phyloP scores from a whole-genome alignment of 306 rosid genomes.

The Heteromeles arbutifolia region DNA sequence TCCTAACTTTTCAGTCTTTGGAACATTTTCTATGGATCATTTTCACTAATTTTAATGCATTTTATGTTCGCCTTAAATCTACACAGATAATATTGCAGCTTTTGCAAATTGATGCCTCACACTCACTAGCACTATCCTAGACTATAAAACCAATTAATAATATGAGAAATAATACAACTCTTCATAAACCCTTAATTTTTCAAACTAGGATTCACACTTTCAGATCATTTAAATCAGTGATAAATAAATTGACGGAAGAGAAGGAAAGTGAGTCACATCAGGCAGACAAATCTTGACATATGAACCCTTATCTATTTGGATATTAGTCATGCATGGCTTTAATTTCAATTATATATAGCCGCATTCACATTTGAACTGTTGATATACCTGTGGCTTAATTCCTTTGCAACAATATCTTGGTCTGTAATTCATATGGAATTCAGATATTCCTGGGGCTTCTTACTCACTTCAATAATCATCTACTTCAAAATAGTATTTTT shows the following conservation, averaged over 20 bases:
- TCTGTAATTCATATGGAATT: background rate
- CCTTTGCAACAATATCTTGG: background rate
- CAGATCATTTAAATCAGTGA: background rate
- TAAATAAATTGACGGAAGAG: background rate
- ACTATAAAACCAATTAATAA: too few species aligned
- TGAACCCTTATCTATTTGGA: background rate
- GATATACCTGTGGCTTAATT: background rate
- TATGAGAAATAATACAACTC: too few species aligned
- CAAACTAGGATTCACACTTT: background rate
- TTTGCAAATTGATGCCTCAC: too few species aligned
- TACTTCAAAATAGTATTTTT: background rate
- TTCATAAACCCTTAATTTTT: background rate
- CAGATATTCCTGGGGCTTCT: background rate
- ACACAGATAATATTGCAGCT: background rate
- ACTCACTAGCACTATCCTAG: too few species aligned
- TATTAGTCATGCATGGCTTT: background rate
- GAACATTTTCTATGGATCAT: background rate
- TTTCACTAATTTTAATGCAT: background rate
- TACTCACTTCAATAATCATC: background rate
- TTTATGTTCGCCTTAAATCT: background rate
- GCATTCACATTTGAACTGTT: background rate
- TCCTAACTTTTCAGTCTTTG: background rate
- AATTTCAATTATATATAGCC: background rate
- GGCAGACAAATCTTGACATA: background rate
- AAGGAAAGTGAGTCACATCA: background rate